Percentiles rank a stretch among this genome's conserved stretches.
phyloP scores from a whole-genome alignment of 257 asterid species.

The Nicotiana paniculata region DNA sequence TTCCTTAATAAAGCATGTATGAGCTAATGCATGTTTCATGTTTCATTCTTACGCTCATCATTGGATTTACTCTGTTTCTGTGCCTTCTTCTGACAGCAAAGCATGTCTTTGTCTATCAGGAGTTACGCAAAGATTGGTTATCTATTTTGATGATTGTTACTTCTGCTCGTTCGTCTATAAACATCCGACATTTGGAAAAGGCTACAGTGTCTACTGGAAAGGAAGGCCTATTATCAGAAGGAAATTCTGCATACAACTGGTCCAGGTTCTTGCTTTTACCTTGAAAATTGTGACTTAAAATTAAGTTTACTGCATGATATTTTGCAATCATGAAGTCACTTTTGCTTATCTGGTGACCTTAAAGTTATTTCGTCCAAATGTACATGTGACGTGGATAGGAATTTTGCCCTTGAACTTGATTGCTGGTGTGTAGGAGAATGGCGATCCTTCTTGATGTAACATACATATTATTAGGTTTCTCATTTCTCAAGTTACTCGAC shows the following conservation, averaged over 20 bases:
- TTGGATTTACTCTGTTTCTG: not conserved
- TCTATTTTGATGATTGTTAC: constrained; percentile 91
- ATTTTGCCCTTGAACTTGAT: not conserved
- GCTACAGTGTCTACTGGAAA: constrained; percentile 98
- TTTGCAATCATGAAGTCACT: constrained; percentile 5
- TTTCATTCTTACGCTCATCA: not conserved
- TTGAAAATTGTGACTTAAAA: not conserved
- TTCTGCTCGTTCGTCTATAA: constrained; percentile 95
- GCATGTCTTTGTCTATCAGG: constrained; percentile 43
- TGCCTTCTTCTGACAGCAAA: not conserved
- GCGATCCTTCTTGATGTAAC: not conserved
- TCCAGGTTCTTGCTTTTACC: constrained; percentile 54
- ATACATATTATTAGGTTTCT: not conserved
- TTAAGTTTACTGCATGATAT: constrained; percentile 8
- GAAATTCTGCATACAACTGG: constrained; percentile 97
- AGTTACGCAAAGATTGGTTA: constrained; percentile 87
- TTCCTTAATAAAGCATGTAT: not conserved
- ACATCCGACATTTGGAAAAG: constrained; percentile 93
- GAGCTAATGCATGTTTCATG: not conserved
- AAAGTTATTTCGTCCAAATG: not conserved
- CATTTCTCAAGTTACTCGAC: not conserved
- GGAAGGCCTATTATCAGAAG: constrained; percentile 95
- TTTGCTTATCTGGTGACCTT: not conserved
- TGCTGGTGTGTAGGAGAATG: not conserved
- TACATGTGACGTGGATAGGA: not conserved